Evolutionary conservation across 768 basidiomycete genomes (phyloP).

Genomic region (Leucosporidium scottii): DNA sequence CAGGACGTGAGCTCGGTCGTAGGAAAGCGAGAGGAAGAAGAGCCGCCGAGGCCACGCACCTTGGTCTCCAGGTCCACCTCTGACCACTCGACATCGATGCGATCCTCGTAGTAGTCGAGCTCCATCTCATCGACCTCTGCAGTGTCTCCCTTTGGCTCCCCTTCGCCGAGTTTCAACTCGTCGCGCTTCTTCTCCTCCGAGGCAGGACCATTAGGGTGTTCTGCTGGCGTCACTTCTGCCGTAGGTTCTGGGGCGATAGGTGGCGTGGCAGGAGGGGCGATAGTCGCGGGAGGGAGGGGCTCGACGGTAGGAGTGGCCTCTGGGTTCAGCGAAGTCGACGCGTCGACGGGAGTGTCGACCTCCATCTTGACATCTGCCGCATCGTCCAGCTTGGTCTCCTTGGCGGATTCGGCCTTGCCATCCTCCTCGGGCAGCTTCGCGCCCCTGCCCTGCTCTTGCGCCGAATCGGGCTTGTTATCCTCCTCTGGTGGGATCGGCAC

Average conservation of each 20-base stretch:
- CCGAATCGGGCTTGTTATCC: not conserved
- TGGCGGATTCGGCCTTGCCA: not conserved
- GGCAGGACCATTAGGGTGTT: not conserved
- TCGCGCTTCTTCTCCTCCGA: slow-evolving; percentile 3
- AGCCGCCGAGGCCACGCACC: slow-evolving; percentile 7
- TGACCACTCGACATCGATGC: slow-evolving; percentile 29
- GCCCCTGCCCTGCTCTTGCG: too few species aligned
- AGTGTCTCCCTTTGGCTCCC: not conserved
- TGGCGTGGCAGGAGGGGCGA: not conserved
- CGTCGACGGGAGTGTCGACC: not conserved
- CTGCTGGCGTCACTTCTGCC: too few species aligned
- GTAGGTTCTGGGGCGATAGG: not conserved
- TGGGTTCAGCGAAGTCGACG: not conserved
- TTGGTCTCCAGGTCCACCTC: slow-evolving; percentile 25
- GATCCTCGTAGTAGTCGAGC: slow-evolving; percentile 20
- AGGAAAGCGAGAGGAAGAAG: too few species aligned
- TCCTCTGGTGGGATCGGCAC: slow-evolving; percentile 18
- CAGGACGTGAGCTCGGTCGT: not conserved
- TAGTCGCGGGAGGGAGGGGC: not conserved
- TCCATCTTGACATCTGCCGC: not conserved
- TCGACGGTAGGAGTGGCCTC: not conserved
- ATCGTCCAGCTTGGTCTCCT: not conserved
- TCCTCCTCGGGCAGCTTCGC: not conserved
- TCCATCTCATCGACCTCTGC: slow-evolving; percentile 8
- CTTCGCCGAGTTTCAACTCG: not conserved